Conservation (phyloP, 805 yeast genomes). For the Teunomyces pallodes region DNA sequence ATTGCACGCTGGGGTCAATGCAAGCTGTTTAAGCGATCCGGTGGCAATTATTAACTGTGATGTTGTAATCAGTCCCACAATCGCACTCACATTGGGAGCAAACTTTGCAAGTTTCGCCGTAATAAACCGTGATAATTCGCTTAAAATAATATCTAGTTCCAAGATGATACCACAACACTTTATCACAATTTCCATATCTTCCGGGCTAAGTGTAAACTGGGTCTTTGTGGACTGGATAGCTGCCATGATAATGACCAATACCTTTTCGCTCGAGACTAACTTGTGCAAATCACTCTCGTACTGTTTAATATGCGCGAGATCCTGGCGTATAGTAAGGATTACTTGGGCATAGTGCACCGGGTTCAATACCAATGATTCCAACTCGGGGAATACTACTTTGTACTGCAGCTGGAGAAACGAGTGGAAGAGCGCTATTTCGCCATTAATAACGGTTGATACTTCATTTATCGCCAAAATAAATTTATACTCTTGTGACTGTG, state of each 20-base stretch:
- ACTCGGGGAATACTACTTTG: conserved; percentile 64
- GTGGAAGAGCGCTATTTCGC: conserved; percentile 52
- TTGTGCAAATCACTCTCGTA: conserved; percentile 36
- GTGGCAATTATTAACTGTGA: conserved; percentile 67
- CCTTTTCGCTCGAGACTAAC: conserved; percentile 59
- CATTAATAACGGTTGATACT: conserved; percentile 49
- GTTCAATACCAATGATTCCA: conserved; percentile 58
- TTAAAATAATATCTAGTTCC: conserved; percentile 42
- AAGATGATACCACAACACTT: conserved; percentile 49
- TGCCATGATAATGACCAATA: conserved; percentile 72
- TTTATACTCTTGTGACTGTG: conserved; percentile 42
- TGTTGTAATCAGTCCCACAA: conserved; percentile 71
- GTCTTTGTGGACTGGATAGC: conserved; percentile 48
- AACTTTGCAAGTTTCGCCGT: conserved; percentile 52
- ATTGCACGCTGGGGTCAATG: conserved; percentile 79
- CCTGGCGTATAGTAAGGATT: conserved; percentile 51
- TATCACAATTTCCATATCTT: conserved; percentile 36
- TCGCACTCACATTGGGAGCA: conserved; percentile 78
- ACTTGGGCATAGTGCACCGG: conserved; percentile 61
- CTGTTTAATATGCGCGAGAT: conserved; percentile 27
- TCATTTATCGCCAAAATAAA: conserved; percentile 55
- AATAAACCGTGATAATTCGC: conserved; percentile 50
- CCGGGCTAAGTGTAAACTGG: conserved; percentile 19
- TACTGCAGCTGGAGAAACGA: conserved; percentile 53
- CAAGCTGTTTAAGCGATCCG: conserved; percentile 67